These are phyloP conservation scores for Botryotinia convoluta DNA, from an alignment of 2,329 filamentous ascomycete genomes.

Conservation along the genomic window DNA sequence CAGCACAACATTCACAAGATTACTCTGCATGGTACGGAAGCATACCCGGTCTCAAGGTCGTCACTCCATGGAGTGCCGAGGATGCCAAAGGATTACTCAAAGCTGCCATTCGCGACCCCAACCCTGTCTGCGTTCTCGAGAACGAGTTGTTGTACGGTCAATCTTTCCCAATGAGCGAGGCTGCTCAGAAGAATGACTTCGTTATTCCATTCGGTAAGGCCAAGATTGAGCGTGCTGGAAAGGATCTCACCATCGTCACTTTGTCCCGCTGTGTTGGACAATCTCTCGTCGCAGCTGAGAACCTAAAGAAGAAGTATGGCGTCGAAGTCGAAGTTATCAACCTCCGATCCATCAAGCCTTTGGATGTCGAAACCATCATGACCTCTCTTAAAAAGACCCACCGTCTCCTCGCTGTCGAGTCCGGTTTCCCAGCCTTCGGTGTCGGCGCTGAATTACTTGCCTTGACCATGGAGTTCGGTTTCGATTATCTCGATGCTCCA, in stretches of 20 bases:
- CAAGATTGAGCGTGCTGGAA: conserved; percentile 95
- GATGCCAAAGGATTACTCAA: conserved; percentile 98
- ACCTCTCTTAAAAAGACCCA: conserved; percentile 99
- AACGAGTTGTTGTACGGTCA: conserved; percentile 93
- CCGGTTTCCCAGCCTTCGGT: conserved; percentile 93
- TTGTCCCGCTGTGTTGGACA: conserved; percentile 95
- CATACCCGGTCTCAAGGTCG: conserved; percentile 96
- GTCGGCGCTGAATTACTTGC: conserved; percentile 91
- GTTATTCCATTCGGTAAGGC: conserved; percentile 97
- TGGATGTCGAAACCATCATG: conserved; percentile 92
- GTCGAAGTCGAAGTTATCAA: conserved; percentile 97
- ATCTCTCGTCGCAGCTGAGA: conserved; percentile 81
- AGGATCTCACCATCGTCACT: conserved; percentile 92
- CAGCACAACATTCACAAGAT: conserved; percentile 97
- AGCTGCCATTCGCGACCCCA: conserved; percentile 96
- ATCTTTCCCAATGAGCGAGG: conserved; percentile 94
- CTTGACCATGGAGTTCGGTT: conserved; percentile 93
- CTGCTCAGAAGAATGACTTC: conserved; percentile 93
- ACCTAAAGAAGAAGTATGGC: conserved; percentile 93
- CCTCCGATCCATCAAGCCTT: conserved; percentile 93
- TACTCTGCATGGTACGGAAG: conserved; percentile 99
- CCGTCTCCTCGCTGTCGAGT: conserved; percentile 87
- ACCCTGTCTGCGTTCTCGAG: conserved; percentile 88
- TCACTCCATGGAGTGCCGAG: conserved; percentile 92
- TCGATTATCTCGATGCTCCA: conserved; percentile 94